These are phyloP conservation scores for Kentomonas sorsogonicus DNA, from an alignment of 208 protist species.

Conservation along the genomic window DNA sequence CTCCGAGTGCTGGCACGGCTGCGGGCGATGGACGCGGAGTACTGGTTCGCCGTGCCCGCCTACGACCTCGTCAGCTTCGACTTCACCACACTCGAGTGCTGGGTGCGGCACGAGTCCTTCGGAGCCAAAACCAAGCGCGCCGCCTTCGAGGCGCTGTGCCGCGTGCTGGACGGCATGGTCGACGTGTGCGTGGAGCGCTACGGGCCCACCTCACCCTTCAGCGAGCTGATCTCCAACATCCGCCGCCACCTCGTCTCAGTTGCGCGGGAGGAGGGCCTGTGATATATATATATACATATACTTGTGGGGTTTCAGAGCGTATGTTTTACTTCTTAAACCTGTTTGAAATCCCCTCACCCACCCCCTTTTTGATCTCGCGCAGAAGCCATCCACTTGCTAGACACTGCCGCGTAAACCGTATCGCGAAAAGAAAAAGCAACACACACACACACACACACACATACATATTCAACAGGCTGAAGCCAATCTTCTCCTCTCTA, in stretches of 20 bases:
- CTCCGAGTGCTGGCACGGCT: conserved; percentile 48
- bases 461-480: no score
- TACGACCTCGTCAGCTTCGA: conserved; percentile 78
- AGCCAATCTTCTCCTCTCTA: no score
- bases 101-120: conserved; percentile 46
- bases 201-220: conserved; percentile 64
- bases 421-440: no score
- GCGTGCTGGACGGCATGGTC: conserved; percentile 76
- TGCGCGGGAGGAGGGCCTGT: conserved; percentile 42
- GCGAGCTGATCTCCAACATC: conserved; percentile 52
- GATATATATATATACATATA: conserved; percentile 1
- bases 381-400: no score
- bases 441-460: no score
- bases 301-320: no score
- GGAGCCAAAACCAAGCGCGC: conserved; percentile 43
- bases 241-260: conserved; percentile 66
- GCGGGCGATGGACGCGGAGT: conserved; percentile 37
- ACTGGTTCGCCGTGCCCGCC: conserved; percentile 74
- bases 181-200: conserved; percentile 72
- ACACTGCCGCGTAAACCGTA: no score
- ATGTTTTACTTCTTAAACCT: no score
- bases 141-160: conserved; percentile 59
- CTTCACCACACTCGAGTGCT: conserved; percentile 56
- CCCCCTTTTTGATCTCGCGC: no score
- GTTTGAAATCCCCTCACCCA: no score